These are phyloP conservation scores for Begonia peltatifolia DNA, from an alignment of 306 rosid genomes.

Conservation along the genomic window DNA sequence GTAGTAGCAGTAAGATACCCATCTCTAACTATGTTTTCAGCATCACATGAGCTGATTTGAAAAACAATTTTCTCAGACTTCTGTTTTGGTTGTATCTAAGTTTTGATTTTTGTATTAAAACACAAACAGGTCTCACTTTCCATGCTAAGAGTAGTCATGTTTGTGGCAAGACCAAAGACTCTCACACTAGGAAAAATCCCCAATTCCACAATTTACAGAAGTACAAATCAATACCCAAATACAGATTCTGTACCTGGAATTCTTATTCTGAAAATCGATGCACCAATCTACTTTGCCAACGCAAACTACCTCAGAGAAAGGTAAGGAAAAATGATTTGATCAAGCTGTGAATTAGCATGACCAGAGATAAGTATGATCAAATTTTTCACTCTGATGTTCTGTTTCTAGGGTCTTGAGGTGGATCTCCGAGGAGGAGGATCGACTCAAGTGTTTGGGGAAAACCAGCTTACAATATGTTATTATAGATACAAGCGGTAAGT, in stretches of 20 bases:
- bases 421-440: not conserved
- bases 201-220: constrained; percentile 51
- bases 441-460: not conserved
- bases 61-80: no score
- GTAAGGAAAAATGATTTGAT: constrained; percentile 11
- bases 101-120: no score
- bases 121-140: constrained; percentile 23
- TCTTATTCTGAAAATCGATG: constrained; percentile 61
- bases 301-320: constrained; percentile 75
- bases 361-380: no score
- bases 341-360: no score
- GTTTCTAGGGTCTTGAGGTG: not conserved
- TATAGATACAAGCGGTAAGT: not conserved
- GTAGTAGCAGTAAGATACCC: constrained; percentile 23
- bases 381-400: no score
- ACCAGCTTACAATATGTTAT: not conserved
- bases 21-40: not conserved
- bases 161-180: constrained; percentile 68
- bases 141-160: constrained; percentile 44
- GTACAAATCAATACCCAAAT: constrained; percentile 57
- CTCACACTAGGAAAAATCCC: constrained; percentile 52
- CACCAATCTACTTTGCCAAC: constrained; percentile 75
- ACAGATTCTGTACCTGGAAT: constrained; percentile 61
- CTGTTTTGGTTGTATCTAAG: no score
- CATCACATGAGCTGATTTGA: not conserved